Evolutionary conservation across 2,329 filamentous ascomycete genomes (phyloP), one percentile per base, ranked within the genome.

Genomic region (Lachnellula subtilissima): DNA sequence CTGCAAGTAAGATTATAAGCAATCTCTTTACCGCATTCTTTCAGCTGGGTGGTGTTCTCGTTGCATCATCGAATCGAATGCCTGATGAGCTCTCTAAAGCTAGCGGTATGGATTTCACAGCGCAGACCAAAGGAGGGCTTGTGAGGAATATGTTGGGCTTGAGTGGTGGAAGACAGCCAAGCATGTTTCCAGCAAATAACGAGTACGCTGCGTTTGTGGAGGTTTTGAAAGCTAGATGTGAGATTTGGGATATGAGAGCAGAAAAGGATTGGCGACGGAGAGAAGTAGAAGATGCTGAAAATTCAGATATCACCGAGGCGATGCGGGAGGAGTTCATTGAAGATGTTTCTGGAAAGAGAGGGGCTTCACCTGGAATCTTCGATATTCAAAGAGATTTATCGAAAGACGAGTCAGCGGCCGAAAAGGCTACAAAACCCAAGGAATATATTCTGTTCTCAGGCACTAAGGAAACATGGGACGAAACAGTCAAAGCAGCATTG

Each of bases 211-310:
- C 79, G 2, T 93, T 94, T 60, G 74, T 93, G 9, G 86, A 91
- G 45, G 84, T 93, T 0, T 69, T 93, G 37, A 88, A 87, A 67
- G 86, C 87, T 9, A 78, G 89, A 53, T 93, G 89, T 67, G 88
- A 93, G 64, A 85, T 92, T 50, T 92, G 88, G 87, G 86, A 92
- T 68, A 91, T 93, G 81, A 87, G 90, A 62, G 85, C 88, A 1
- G 80, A 80, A 2, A 82, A 76, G 54, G 89, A 94, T 67, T 93
- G 88, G 77, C 76, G 89, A 62, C 74, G 83, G 62, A 74, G 79
- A 50, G 83, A 87, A 52, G 72, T 69, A 32, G 72, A 72, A 37
- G 61, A 65, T 50, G 28, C 36, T 42, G 58, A 64, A 48, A 45
- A 49, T 11, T 62, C 61, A 5, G 65, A 71, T 15, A 53, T 58